Conservation (phyloP, 2,329 filamentous ascomycete genomes). For the Elsinoe necatrix region DNA sequence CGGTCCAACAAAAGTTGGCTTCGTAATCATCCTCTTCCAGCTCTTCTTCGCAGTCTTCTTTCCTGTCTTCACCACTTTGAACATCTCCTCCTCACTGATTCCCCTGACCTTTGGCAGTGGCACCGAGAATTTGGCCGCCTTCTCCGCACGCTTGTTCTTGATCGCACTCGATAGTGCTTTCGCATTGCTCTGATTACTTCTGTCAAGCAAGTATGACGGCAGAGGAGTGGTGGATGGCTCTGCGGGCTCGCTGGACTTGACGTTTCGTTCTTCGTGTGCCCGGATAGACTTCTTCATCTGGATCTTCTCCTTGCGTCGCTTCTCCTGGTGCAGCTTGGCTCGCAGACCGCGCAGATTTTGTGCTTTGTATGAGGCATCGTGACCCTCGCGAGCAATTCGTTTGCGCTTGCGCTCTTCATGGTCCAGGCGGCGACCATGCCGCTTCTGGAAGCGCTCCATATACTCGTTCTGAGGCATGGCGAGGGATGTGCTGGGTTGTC, state of each 20-base stretch:
- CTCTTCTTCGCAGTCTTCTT: conserved; percentile 87
- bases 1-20: conserved; percentile 79
- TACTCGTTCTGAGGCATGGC: conserved; percentile 71
- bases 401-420: conserved; percentile 87
- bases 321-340: conserved; percentile 89
- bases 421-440: conserved; percentile 53
- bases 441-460: conserved; percentile 65
- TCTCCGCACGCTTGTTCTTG: conserved; percentile 91
- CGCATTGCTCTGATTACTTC: conserved; percentile 57
- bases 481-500: conserved; percentile 18
- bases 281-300: conserved; percentile 94
- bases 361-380: conserved; percentile 80
- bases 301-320: conserved; percentile 94
- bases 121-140: conserved; percentile 86
- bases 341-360: conserved; percentile 87
- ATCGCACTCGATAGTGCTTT: conserved; percentile 76
- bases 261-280: conserved; percentile 89
- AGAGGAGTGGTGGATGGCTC: conserved; percentile 75
- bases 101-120: conserved; percentile 90
- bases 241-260: conserved; percentile 72
- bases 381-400: conserved; percentile 75
- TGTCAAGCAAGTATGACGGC: conserved; percentile 88
- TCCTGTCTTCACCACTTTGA: conserved; percentile 91
- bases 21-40: conserved; percentile 61
- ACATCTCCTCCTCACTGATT: conserved; percentile 93